phyloP scores from a whole-genome alignment of 2,329 filamentous ascomycete species.

The Fusarium sp. region DNA sequence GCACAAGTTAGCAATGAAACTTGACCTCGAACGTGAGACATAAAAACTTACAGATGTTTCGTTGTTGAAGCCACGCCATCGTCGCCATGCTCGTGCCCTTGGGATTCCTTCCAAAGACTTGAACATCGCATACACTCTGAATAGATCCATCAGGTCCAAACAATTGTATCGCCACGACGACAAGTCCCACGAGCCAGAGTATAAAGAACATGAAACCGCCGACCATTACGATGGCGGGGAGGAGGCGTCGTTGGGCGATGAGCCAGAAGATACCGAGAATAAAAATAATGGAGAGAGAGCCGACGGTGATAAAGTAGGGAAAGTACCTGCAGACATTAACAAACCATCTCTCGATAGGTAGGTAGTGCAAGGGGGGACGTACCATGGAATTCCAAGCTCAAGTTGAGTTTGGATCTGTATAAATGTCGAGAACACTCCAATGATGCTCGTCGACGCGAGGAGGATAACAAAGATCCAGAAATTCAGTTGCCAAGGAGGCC shows the following conservation, averaged over 20 bases:
- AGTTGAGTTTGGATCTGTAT: constrained; percentile 68
- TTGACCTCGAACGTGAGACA: no score
- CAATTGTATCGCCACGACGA: constrained; percentile 70
- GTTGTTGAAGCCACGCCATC: constrained; percentile 72
- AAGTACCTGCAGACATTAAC: constrained; percentile 65
- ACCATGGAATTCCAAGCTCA: constrained; percentile 69
- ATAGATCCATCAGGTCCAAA: constrained; percentile 70
- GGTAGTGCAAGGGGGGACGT: constrained; percentile 37
- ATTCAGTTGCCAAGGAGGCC: constrained; percentile 74
- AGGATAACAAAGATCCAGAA: constrained; percentile 75
- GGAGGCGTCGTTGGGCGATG: constrained; percentile 68
- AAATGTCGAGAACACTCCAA: constrained; percentile 71
- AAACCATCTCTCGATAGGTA: neutral
- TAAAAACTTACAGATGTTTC: constrained; percentile 67
- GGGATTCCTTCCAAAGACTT: constrained; percentile 63
- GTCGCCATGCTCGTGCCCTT: constrained; percentile 64
- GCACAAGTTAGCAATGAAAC: constrained; percentile 26
- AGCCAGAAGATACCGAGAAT: constrained; percentile 72
- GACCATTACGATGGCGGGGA: constrained; percentile 71
- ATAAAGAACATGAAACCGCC: constrained; percentile 74
- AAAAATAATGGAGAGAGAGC: constrained; percentile 70
- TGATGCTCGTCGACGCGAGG: constrained; percentile 65
- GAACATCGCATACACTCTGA: constrained; percentile 67
- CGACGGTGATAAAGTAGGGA: constrained; percentile 71
- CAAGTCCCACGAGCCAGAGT: constrained; percentile 73